Evolutionary conservation across 2,329 filamentous ascomycete species (phyloP).

Genomic region (Stachybotrys chlorohalonatus): DNA sequence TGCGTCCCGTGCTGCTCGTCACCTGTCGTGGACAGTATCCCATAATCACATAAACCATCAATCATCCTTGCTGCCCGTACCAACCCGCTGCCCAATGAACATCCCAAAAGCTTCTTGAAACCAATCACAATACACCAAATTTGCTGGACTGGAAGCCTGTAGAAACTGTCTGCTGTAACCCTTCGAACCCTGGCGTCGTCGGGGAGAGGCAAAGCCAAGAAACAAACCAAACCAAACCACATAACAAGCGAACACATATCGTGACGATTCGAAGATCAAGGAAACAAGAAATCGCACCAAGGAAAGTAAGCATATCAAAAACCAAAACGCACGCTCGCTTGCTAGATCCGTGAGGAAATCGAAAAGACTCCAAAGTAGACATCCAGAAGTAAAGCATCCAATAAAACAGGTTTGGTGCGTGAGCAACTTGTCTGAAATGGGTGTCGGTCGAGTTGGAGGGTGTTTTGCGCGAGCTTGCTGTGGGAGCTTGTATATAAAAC

Average conservation of each 20-base stretch:
- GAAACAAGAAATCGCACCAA: constrained; percentile 11
- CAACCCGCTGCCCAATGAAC: too few relatives aligned
- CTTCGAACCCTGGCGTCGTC: neutral
- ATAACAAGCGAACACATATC: neutral
- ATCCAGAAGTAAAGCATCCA: constrained; percentile 19
- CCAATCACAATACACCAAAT: neutral
- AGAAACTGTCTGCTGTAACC: neutral
- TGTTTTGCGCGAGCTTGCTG: constrained; percentile 20
- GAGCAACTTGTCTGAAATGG: constrained; percentile 34
- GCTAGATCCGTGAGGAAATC: constrained; percentile 24
- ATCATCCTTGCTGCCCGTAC: neutral
- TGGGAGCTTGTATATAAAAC: constrained; percentile 16
- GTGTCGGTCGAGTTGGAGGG: neutral
- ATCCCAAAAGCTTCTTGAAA: neutral
- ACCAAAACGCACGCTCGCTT: constrained; percentile 22
- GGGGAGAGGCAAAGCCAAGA: neutral
- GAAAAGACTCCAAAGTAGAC: constrained; percentile 18
- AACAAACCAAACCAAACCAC: neutral
- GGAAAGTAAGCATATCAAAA: constrained; percentile 21
- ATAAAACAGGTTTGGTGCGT: constrained; percentile 33
- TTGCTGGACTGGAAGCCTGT: constrained; percentile 1
- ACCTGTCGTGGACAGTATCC: neutral
- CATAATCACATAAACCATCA: neutral
- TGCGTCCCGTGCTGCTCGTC: neutral
- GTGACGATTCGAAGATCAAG: constrained; percentile 7